Base-by-base conservation (phyloP, 257 asterid species). In the Penstemon barbatus region DNA sequence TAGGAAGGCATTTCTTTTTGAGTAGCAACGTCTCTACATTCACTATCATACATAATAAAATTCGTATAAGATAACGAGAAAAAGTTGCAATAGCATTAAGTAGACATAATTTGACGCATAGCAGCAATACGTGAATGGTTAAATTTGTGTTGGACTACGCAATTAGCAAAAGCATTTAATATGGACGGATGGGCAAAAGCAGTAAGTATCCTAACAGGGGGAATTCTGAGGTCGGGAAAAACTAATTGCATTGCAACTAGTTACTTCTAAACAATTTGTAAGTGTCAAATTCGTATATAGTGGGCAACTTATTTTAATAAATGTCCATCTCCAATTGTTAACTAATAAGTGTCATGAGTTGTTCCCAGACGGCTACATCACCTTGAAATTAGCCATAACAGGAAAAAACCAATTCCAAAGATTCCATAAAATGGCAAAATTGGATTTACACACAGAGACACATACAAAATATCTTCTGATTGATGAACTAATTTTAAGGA, bases 11-110 rank as follows among this genome's bases (percentile, higher is more conserved):
- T 63, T 63, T 76, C 71, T 77, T 74, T 33, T 65, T 58, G 57
- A 69, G 79, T 66, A 78, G 75, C 74, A 78, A 66, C 33, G 76
- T 70, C 67, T 78, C 92, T 89, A 79, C 72, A 78, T 77, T 59
- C 74, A 70, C 67, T 50, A 75, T 44, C 58, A 36, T 2, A 54
- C 56, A 53, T 61, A 46, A 57, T 69, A 78, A 4, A 8, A 58
- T 51, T 0, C 33, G 71, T 59, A 62, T 36, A 37, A 65, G 53
- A 59, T 63, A 36, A 51, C 58, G 40, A 33, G 15, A 54, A 12
- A 64, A 62, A 49, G 5, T 44, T 12, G 38, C 25, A 3, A 40
- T 4, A 5, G 45, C 43, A 38, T 42, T 13, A n/a, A 52, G 10
- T 57, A 12, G 52, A 65, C 7, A 5, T 5, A 56, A 41, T 2